phyloP scores from a whole-genome alignment of 441 rosid genomes.

The Lepidium campestre region DNA sequence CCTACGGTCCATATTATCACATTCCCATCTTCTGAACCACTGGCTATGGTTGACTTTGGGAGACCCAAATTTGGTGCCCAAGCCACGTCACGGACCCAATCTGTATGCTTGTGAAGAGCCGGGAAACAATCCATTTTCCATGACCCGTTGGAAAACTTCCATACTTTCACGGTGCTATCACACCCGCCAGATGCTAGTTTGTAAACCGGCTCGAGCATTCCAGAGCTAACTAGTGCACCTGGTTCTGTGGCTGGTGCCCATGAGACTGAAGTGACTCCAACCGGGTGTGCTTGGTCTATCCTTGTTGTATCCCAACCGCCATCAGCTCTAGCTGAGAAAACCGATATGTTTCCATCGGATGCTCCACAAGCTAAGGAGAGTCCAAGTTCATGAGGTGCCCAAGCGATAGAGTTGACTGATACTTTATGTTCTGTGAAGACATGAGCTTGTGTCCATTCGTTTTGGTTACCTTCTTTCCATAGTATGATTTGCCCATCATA shows the following conservation, averaged over 20 bases:
- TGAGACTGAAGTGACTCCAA: slow-evolving; percentile 66
- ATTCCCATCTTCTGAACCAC: slow-evolving; percentile 75
- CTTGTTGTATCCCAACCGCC: slow-evolving; percentile 61
- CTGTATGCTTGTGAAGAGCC: slow-evolving; percentile 62
- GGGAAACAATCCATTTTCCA: slow-evolving; percentile 83
- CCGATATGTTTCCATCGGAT: slow-evolving; percentile 61
- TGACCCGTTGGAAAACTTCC: slow-evolving; percentile 56
- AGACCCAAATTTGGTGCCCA: slow-evolving; percentile 89
- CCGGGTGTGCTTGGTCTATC: slow-evolving; percentile 64
- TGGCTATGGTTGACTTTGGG: slow-evolving; percentile 81
- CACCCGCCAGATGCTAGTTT: slow-evolving; percentile 66
- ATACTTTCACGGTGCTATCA: slow-evolving; percentile 66
- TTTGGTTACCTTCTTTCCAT: slow-evolving; percentile 67
- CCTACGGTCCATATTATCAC: slow-evolving; percentile 74
- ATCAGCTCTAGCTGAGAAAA: slow-evolving; percentile 45
- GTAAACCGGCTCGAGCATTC: slow-evolving; percentile 44
- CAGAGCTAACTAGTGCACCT: slow-evolving; percentile 52
- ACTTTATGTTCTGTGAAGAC: slow-evolving; percentile 51
- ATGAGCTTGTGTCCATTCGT: slow-evolving; percentile 57
- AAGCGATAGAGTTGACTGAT: slow-evolving; percentile 61
- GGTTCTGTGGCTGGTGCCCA: slow-evolving; percentile 60
- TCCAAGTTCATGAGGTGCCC: slow-evolving; percentile 72
- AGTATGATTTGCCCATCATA: slow-evolving; percentile 62
- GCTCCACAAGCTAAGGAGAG: slow-evolving; percentile 67
- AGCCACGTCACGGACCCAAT: slow-evolving; percentile 75